Evolutionary conservation across 2,329 filamentous ascomycete species (phyloP).

Genomic region (Bertia moriformis): DNA sequence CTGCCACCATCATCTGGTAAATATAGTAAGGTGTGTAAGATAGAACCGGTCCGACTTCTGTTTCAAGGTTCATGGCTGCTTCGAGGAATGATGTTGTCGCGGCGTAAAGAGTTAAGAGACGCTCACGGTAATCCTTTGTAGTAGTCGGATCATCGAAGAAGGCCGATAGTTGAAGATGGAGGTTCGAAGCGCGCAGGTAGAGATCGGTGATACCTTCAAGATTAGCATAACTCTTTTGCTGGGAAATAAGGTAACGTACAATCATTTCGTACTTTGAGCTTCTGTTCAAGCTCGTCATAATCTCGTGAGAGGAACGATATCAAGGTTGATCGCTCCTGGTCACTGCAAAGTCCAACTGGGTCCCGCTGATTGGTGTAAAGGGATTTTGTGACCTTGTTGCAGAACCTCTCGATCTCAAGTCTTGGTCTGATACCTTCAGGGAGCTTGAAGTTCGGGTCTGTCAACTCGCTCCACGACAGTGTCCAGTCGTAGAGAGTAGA

Average conservation of each 20-base stretch:
- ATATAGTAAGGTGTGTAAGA: conserved; percentile 41
- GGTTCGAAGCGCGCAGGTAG: conserved; percentile 26
- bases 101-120: conserved; percentile 25
- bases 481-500: conserved; percentile 45
- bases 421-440: conserved; percentile 32
- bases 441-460: conserved; percentile 22
- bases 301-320: conserved; percentile 26
- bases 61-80: conserved; percentile 24
- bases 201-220: conserved; percentile 24
- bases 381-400: conserved; percentile 36
- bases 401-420: conserved; percentile 37
- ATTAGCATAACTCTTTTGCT: conserved; percentile 3
- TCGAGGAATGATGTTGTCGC: conserved; percentile 29
- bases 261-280: conserved; percentile 22
- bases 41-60: conserved; percentile 4
- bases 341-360: conserved; percentile 30
- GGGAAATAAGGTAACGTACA: conserved; percentile 11
- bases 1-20: conserved; percentile 53
- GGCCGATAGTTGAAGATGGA: conserved; percentile 29
- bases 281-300: conserved; percentile 34
- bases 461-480: conserved; percentile 23
- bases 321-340: conserved; percentile 24
- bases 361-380: conserved; percentile 34
- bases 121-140: conserved; percentile 26
- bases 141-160: conserved; percentile 30